phyloP scores from a whole-genome alignment of 768 basidiomycete genomes.

The Daedaleopsis nitida region DNA sequence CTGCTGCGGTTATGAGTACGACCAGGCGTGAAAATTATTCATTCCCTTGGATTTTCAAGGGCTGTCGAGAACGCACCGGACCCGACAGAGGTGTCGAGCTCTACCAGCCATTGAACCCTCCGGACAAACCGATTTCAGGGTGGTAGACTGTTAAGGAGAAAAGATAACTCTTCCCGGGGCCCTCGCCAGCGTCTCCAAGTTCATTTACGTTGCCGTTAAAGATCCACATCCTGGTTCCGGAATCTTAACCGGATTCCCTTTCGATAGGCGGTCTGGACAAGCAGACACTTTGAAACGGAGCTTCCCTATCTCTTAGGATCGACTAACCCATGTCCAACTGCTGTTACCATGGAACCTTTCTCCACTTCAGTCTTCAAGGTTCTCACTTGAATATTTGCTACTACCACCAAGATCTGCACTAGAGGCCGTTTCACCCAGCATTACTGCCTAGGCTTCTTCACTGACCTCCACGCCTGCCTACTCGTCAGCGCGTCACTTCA shows the following conservation, averaged over 20 bases:
- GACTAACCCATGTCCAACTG: constrained; percentile 86
- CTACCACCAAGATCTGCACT: constrained; percentile 89
- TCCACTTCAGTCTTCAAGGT: constrained; percentile 87
- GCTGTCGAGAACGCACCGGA: constrained; percentile 74
- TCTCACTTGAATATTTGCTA: constrained; percentile 89
- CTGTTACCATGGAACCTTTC: constrained; percentile 88
- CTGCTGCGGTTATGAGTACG: constrained; percentile 80
- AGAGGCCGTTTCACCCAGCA: constrained; percentile 75
- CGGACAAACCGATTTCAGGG: constrained; percentile 75
- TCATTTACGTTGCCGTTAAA: constrained; percentile 72
- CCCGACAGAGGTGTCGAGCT: constrained; percentile 70
- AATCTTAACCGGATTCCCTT: constrained; percentile 81
- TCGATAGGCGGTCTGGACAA: constrained; percentile 70
- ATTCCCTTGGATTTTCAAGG: constrained; percentile 83
- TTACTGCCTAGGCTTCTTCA: constrained; percentile 80
- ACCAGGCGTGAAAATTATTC: constrained; percentile 69
- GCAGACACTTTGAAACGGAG: constrained; percentile 76
- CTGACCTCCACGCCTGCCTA: constrained; percentile 78
- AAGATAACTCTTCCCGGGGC: constrained; percentile 80
- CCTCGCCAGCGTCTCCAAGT: constrained; percentile 59
- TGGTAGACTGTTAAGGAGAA: constrained; percentile 74
- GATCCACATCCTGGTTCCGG: constrained; percentile 75
- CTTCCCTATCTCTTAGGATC: constrained; percentile 80
- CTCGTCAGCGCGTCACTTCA: constrained; percentile 71
- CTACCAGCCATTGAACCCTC: constrained; percentile 74